These are phyloP conservation scores for Immersiella caudata DNA, from an alignment of 495 filamentous ascomycete species.

Conservation along the genomic window DNA sequence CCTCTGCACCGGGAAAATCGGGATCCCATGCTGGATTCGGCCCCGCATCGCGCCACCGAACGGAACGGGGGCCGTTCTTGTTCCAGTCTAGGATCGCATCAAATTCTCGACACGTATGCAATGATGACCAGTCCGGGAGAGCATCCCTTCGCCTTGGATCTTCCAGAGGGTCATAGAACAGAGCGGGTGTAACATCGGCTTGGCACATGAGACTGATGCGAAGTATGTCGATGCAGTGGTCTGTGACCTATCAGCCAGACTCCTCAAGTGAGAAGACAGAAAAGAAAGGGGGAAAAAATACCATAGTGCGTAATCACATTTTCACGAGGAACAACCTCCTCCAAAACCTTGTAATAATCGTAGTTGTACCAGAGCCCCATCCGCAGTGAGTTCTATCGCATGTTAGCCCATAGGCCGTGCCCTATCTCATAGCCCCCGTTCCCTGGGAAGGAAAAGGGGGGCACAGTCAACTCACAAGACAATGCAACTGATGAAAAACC, in stretches of 20 bases:
- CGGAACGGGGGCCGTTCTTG: background rate
- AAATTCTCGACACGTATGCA: background rate
- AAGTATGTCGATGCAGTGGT: background rate
- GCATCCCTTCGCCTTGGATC: background rate
- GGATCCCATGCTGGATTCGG: conserved; percentile 2
- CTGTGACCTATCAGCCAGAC: background rate
- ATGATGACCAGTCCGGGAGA: background rate
- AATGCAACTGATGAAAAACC: conserved; percentile 5
- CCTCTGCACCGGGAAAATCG: background rate
- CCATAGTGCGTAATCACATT: background rate
- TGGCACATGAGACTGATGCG: conserved; percentile 4
- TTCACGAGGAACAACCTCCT: background rate
- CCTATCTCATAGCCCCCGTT: no score
- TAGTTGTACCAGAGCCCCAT: conserved; percentile 4
- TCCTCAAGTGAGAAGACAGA: no score
- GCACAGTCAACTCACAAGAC: background rate
- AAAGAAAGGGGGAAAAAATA: background rate
- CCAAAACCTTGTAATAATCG: background rate
- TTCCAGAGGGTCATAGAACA: conserved; percentile 1
- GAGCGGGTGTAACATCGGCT: background rate
- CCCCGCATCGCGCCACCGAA: background rate
- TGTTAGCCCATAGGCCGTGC: background rate
- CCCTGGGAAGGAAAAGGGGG: no score
- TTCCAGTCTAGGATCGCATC: background rate
- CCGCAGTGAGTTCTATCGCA: background rate